Percentiles rank a stretch among this genome's conserved stretches.
Evolutionary conservation across 306 rosid genomes (phyloP).

Genomic region (Corylus heterophylla): DNA sequence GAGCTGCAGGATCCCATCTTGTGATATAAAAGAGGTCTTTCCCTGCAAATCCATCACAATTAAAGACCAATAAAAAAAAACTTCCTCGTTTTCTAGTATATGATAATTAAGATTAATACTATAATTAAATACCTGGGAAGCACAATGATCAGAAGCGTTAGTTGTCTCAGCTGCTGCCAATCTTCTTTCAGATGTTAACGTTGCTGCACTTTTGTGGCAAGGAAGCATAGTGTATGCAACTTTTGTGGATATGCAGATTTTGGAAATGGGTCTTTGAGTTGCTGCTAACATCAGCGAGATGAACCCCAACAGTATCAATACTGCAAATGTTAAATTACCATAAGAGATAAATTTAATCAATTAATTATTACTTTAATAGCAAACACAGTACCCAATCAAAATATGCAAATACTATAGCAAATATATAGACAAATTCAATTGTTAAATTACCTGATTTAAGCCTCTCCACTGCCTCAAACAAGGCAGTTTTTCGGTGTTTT

Average conservation of each 20-base stretch:
- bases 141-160: conserved; percentile 29
- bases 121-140: conserved; percentile 31
- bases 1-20: conserved; percentile 52
- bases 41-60: conserved; percentile 38
- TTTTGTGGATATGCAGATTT: conserved; percentile 45
- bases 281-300: conserved; percentile 54
- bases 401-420: neutral
- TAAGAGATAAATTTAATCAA: too few relatives aligned
- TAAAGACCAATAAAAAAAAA: neutral
- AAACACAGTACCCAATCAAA: neutral
- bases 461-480: conserved; percentile 61
- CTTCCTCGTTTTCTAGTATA: neutral
- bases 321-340: too few relatives aligned
- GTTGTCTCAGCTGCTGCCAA: conserved; percentile 4
- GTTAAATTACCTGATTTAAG: conserved; percentile 48
- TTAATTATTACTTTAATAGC: too few relatives aligned
- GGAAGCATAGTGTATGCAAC: conserved; percentile 55
- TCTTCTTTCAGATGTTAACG: conserved; percentile 16
- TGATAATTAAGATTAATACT: neutral
- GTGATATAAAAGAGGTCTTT: conserved; percentile 50
- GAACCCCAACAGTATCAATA: conserved; percentile 52
- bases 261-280: conserved; percentile 47
- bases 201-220: conserved; percentile 32
- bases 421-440: too few relatives aligned
- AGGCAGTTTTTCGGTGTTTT: conserved; percentile 40